Base-by-base conservation (phyloP, 1,284 basidiomycete genomes). In the Taiwanofungus camphoratus region DNA sequence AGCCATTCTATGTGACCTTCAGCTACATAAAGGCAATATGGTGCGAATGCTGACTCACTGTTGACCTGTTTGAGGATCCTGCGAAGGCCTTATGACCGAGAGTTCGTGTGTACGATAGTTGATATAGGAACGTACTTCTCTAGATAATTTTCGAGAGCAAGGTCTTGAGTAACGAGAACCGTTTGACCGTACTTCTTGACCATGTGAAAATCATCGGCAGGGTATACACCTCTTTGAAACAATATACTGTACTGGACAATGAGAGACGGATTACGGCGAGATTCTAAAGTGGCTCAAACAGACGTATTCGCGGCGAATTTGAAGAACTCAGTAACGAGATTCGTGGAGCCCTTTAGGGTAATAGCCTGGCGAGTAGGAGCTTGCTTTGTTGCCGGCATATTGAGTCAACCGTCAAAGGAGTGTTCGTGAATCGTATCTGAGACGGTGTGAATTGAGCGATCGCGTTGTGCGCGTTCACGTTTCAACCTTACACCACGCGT, bases 101-200 rank as follows among this genome's bases (percentile, higher is more conserved):
- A n/a, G n/a, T n/a, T n/a, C n/a, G n/a, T n/a, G n/a, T n/a, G n/a
- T n/a, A n/a, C n/a, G n/a, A n/a, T n/a, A n/a, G n/a, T n/a, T n/a
- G n/a, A n/a, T n/a, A n/a, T n/a, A n/a, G 22, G 30, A n/a, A 61
- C 66, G 36, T 57, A 86, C 86, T 79, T 81, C 49, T 88, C 83
- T 15, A 99, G 77, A 61, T 99, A 99, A 57, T 87, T 89, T 58
- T 94, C 89, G 35, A 99, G 67, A 1, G 87, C 87, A 41, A 94
- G 83, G 57, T 99, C 94, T 50, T 93, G 87, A 1, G 93, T 96
- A 2, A 96, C 85, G 21, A 99, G 77, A 55, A 99, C 90, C 1
- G 92, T 94, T 52, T 98, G 84, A 0, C 95, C 95, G 56, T 98
- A 99, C 64, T 98, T 99, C 67, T 97, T 97, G 44, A 97, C 92